phyloP scores from a whole-genome alignment of 1,284 basidiomycete genomes.

The Boletellus deceptivus region DNA sequence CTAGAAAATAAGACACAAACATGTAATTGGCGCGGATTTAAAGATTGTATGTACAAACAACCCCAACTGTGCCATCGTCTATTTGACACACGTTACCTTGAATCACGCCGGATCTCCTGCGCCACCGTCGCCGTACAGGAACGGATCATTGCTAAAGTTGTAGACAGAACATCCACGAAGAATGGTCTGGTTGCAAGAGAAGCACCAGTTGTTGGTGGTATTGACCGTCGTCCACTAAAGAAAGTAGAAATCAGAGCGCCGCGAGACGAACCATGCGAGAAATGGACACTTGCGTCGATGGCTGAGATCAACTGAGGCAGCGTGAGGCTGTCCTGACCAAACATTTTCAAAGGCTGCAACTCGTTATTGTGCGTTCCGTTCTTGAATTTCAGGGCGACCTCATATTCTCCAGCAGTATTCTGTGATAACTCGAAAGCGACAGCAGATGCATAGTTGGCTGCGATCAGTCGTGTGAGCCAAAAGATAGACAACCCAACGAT shows the following conservation, averaged over 20 bases:
- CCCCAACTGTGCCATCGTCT: too few relatives aligned
- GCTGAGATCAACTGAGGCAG: conserved; percentile 35
- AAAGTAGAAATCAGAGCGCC: background rate
- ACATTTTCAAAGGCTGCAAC: conserved; percentile 29
- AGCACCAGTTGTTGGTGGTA: conserved; percentile 32
- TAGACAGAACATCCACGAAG: conserved; percentile 33
- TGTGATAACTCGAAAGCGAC: conserved; percentile 44
- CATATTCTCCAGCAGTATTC: conserved; percentile 18
- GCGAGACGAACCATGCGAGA: background rate
- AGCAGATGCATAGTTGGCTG: conserved; percentile 50
- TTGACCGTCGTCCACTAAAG: conserved; percentile 29
- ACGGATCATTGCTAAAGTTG: conserved; percentile 32
- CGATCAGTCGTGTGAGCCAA: conserved; percentile 4
- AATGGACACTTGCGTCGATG: conserved; percentile 30
- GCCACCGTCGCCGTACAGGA: conserved; percentile 11
- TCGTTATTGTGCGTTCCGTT: conserved; percentile 43
- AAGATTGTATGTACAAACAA: too few relatives aligned
- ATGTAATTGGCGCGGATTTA: too few relatives aligned
- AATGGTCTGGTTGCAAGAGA: conserved; percentile 35
- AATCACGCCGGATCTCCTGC: too few relatives aligned
- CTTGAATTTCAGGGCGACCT: conserved; percentile 45
- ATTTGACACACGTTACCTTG: too few relatives aligned
- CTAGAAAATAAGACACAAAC: too few relatives aligned
- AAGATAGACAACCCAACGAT: background rate
- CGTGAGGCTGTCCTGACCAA: conserved; percentile 31